Conservation (phyloP, 106 monocot genomes). For the Dendrobium nobile region DNA sequence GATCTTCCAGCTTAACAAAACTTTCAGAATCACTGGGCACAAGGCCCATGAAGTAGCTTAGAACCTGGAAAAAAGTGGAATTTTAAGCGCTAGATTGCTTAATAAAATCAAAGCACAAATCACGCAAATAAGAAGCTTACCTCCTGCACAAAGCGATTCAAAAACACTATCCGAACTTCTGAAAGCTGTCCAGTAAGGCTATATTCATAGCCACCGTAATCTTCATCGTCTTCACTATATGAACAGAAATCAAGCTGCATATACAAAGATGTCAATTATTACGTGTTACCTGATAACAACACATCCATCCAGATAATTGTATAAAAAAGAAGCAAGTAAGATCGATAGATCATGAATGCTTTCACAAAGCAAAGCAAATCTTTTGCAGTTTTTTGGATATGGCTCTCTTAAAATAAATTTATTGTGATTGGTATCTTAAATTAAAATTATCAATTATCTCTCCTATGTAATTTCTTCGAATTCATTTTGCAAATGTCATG, state of each 20-base stretch:
- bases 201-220: conserved; percentile 87
- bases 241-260: conserved; percentile 95
- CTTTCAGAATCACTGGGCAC: conserved; percentile 46
- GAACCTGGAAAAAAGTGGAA: conserved; percentile 37
- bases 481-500: no score
- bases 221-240: conserved; percentile 68
- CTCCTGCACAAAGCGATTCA: conserved; percentile 96
- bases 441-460: no score
- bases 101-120: background rate
- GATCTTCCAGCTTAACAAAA: conserved; percentile 83
- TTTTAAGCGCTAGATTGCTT: conserved; percentile 1
- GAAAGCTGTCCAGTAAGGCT: conserved; percentile 85
- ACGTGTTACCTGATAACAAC: background rate
- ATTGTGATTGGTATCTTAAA: no score
- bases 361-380: background rate
- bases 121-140: conserved; percentile 26
- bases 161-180: conserved; percentile 88
- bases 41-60: conserved; percentile 90
- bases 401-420: no score
- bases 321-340: background rate
- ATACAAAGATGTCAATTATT: conserved; percentile 1
- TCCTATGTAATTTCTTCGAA: no score
- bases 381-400: no score
- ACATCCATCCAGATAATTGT: background rate
- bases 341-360: background rate